Conservation (phyloP, 164 flowering plant species). For the Piper longum region DNA sequence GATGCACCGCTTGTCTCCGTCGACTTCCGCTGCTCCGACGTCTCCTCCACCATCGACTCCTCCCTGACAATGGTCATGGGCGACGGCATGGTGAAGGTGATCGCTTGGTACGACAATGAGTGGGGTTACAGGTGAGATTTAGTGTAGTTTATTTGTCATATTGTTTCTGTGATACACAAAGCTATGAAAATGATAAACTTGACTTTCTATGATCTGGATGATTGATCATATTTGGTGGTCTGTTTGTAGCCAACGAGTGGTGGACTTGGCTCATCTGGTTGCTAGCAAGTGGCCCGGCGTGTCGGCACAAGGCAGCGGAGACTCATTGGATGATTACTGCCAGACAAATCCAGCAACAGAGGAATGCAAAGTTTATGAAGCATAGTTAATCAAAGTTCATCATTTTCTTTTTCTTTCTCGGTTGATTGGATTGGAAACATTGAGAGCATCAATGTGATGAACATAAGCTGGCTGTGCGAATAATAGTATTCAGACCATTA, state of each 20-base stretch:
- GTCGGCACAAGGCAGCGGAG: constrained; percentile 50
- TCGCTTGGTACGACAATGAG: constrained; percentile 97
- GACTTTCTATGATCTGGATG: background rate
- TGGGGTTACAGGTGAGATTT: constrained; percentile 90
- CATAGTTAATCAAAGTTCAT: constrained; percentile 13
- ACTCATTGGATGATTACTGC: constrained; percentile 93
- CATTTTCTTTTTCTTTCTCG: background rate
- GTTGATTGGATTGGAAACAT: background rate
- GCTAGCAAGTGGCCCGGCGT: constrained; percentile 84
- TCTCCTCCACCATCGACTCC: constrained; percentile 85
- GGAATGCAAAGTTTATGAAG: constrained; percentile 91
- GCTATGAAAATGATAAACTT: background rate
- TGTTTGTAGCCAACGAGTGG: constrained; percentile 80
- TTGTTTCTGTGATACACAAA: too few relatives aligned
- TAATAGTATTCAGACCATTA: background rate
- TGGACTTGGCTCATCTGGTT: constrained; percentile 88
- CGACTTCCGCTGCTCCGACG: constrained; percentile 85
- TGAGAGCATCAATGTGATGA: background rate
- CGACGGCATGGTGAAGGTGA: constrained; percentile 93
- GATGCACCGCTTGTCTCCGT: constrained; percentile 91
- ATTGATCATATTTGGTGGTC: background rate
- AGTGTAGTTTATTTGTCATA: too few relatives aligned
- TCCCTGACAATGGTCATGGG: constrained; percentile 97
- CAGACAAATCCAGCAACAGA: constrained; percentile 64
- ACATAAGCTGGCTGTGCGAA: background rate